A percentile compares a stretch with the other conserved stretches of the same genome.
Conservation (phyloP, 176 grass and related monocot species). For the Raddia guianensis region DNA sequence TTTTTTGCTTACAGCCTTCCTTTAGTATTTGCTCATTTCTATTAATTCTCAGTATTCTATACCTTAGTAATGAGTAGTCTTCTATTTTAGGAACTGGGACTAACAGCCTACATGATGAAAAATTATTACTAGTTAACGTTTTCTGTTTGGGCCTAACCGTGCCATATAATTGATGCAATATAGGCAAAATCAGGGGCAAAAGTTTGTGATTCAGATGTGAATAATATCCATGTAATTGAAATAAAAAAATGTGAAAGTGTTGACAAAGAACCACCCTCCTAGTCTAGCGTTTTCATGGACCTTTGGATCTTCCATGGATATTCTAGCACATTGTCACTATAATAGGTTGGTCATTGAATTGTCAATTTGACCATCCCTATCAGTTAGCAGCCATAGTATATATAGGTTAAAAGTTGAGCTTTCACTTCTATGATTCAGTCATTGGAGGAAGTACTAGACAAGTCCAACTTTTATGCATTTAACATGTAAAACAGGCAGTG, state of each 20-base stretch:
- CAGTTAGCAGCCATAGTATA: constrained; percentile 18
- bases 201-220: not conserved
- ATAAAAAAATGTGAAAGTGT: not conserved
- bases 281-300: not conserved
- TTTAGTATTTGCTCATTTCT: constrained; percentile 10
- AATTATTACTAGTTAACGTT: not conserved
- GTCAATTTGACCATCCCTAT: not conserved
- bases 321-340: constrained; percentile 12
- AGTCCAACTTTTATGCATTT: constrained; percentile 8
- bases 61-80: not conserved
- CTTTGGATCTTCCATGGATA: constrained; percentile 9
- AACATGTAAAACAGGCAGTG: not conserved
- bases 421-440: not conserved
- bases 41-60: constrained; percentile 17
- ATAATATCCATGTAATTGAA: not conserved
- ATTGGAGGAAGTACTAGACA: not conserved
- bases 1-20: constrained; percentile 8
- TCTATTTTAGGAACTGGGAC: constrained; percentile 5
- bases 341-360: not conserved
- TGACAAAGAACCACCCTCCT: not conserved
- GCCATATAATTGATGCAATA: constrained; percentile 4
- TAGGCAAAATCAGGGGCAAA: not conserved
- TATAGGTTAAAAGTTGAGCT: constrained; percentile 1
- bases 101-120: constrained; percentile 1
- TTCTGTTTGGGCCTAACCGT: not conserved